A percentile compares a stretch with the other conserved stretches of the same genome.
These are phyloP conservation scores for Bacterosira constricta DNA, from an alignment of 108 stramenopile species.

Conservation along the genomic window DNA sequence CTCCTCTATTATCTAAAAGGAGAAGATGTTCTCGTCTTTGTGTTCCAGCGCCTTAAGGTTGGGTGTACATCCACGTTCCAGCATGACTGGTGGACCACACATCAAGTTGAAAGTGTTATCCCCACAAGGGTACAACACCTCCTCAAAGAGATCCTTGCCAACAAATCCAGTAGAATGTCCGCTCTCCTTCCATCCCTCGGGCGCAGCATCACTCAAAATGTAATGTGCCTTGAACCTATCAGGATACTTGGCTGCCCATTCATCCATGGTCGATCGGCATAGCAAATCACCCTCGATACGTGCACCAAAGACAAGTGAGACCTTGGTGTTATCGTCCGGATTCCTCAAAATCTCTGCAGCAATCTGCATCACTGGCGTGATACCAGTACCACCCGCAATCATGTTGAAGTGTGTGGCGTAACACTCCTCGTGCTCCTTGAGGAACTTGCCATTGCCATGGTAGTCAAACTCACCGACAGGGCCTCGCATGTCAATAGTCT, in stretches of 20 bases:
- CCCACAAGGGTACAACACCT: conserved; percentile 71
- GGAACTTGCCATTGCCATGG: conserved; percentile 87
- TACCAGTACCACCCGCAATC: conserved; percentile 98
- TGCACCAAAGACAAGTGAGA: conserved; percentile 92
- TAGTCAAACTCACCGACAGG: conserved; percentile 95
- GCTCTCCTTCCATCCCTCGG: conserved; percentile 69
- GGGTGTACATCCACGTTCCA: conserved; percentile 88
- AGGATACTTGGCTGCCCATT: conserved; percentile 80
- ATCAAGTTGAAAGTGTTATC: conserved; percentile 85
- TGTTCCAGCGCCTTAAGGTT: conserved; percentile 74
- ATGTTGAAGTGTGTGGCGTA: conserved; percentile 83
- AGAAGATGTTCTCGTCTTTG: conserved; percentile 63
- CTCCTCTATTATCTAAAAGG: conserved; percentile 60
- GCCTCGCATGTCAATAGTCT: conserved; percentile 88
- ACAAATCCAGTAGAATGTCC: conserved; percentile 90
- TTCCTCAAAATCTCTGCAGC: conserved; percentile 88
- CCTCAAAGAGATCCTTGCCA: conserved; percentile 73
- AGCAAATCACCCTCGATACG: conserved; percentile 95
- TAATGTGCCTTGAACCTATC: conserved; percentile 93
- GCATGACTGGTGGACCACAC: conserved; percentile 98
- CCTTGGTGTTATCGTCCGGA: conserved; percentile 81
- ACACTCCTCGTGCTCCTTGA: conserved; percentile 70
- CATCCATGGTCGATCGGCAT: conserved; percentile 88
- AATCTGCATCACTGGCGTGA: conserved; percentile 95
- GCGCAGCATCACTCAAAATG: conserved; percentile 82